Base-by-base conservation (phyloP, 2,329 filamentous ascomycete species). In the Fusarium foetens region DNA sequence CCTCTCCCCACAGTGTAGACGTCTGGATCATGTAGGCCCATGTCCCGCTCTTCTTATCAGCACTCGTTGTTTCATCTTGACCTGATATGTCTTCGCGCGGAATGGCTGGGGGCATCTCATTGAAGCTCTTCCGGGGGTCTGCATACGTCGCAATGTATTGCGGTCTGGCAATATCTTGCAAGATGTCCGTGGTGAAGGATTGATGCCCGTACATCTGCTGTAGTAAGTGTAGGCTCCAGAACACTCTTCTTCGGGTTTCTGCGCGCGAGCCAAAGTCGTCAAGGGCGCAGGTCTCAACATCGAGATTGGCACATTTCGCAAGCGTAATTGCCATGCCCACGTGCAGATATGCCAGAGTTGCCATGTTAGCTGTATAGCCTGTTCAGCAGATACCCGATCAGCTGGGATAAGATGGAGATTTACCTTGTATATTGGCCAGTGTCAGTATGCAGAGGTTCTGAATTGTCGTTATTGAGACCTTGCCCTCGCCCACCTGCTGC, bases 161-260 rank as follows among this genome's bases (percentile, higher is more conserved):
- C 5, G 58, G 58, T 14, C 38, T 55, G 8, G 14, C 11, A n/a
- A 61, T 45, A 6, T 61, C 49, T 17, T 61, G 48, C 7, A 61
- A 13, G 8, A 61, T 45, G 16, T 61, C 35, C 0, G 58, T 61
- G 1, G 48, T 4, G 11, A 27, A 45, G 6, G 35, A 1, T 1
- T 61, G 38, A 2, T 61, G 58, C 7, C 58, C 58, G 2, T 61
- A 61, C 58, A 61, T 61, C 17, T 61, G 48, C 23, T 61, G 58
- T 0, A 61, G 19, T 0, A 61, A 17, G 8, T 61, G 36, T 1
- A 61, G 21, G 14, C 58, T 61, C 58, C 58, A 61, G 9, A 54
- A 61, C 3, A 27, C 38, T 25, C 49, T 23, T 21, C 48, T 43
- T 8, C 39, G 58, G 0, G 58, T 23, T 2, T 61, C 58, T 8